phyloP scores from a whole-genome alignment of 129 eudicot species.

The Flaveria bidentis region DNA sequence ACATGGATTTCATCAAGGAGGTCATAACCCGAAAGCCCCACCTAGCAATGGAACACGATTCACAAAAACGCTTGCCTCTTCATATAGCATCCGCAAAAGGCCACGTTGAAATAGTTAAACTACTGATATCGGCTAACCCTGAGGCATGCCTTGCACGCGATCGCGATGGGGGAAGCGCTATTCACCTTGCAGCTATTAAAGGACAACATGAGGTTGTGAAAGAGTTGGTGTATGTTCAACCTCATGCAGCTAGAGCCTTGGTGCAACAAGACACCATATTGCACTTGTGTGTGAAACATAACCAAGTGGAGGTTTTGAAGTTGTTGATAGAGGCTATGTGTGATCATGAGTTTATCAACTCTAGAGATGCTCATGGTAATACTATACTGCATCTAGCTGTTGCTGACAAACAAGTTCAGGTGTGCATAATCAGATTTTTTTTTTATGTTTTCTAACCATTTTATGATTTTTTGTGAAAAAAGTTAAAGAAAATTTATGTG shows the following conservation, averaged over 20 bases:
- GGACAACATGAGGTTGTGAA: conserved; percentile 40
- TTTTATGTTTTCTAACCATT: neutral
- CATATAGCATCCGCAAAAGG: conserved; percentile 63
- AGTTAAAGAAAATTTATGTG: too few species aligned
- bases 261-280: conserved; percentile 38
- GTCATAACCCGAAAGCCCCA: conserved; percentile 38
- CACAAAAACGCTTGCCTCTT: conserved; percentile 39
- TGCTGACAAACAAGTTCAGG: conserved; percentile 43
- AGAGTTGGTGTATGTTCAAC: conserved; percentile 38
- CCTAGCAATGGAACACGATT: conserved; percentile 41
- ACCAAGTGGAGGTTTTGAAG: conserved; percentile 45
- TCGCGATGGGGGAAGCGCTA: conserved; percentile 47
- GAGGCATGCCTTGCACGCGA: conserved; percentile 46
- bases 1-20: conserved; percentile 28
- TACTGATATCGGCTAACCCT: conserved; percentile 4
- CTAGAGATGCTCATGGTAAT: conserved; percentile 42
- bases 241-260: conserved; percentile 42
- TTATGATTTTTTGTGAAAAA: neutral
- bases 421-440: conserved; percentile 4
- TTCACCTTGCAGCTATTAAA: conserved; percentile 57
- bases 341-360: conserved; percentile 34
- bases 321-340: conserved; percentile 26
- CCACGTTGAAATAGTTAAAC: conserved; percentile 33
- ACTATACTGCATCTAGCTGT: conserved; percentile 47
- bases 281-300: conserved; percentile 52